A percentile compares a stretch with the other conserved stretches of the same genome.
These are phyloP conservation scores for Ramichloridium luteum DNA, from an alignment of 2,329 filamentous ascomycete species.

Conservation along the genomic window DNA sequence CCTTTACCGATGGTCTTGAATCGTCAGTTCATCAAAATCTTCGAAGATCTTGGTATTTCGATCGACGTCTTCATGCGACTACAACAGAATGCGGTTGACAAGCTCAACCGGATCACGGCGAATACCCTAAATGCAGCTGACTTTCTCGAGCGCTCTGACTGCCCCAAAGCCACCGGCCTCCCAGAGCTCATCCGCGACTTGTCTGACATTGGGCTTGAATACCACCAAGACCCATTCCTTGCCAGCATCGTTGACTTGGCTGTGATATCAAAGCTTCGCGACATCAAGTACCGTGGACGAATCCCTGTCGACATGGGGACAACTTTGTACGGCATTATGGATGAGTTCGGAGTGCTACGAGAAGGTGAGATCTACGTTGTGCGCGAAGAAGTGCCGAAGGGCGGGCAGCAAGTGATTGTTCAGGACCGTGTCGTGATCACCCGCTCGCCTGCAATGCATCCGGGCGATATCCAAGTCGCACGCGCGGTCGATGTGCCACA, in stretches of 20 bases:
- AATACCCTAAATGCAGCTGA: constrained; percentile 49
- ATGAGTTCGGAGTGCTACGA: constrained; percentile 58
- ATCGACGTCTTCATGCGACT: constrained; percentile 49
- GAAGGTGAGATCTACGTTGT: constrained; percentile 59
- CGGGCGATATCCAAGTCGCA: constrained; percentile 63
- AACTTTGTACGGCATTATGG: constrained; percentile 75
- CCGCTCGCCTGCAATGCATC: constrained; percentile 68
- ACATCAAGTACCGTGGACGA: constrained; percentile 66
- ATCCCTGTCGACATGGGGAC: constrained; percentile 59
- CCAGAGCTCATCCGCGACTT: constrained; percentile 51
- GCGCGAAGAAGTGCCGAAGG: constrained; percentile 31
- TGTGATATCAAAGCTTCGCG: constrained; percentile 56
- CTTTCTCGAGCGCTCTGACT: constrained; percentile 51
- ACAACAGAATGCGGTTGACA: constrained; percentile 50
- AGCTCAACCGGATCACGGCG: constrained; percentile 47
- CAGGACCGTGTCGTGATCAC: constrained; percentile 50
- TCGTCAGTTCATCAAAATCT: constrained; percentile 69
- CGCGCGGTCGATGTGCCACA: constrained; percentile 46
- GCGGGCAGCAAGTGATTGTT: constrained; percentile 20
- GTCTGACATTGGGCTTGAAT: constrained; percentile 47
- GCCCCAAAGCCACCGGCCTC: constrained; percentile 50
- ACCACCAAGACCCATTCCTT: constrained; percentile 56
- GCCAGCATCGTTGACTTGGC: constrained; percentile 57
- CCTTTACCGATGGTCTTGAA: constrained; percentile 63
- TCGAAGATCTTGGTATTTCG: constrained; percentile 62